These are phyloP conservation scores for Kwoniella europaea DNA, from an alignment of 768 basidiomycete genomes.

Conservation along the genomic window DNA sequence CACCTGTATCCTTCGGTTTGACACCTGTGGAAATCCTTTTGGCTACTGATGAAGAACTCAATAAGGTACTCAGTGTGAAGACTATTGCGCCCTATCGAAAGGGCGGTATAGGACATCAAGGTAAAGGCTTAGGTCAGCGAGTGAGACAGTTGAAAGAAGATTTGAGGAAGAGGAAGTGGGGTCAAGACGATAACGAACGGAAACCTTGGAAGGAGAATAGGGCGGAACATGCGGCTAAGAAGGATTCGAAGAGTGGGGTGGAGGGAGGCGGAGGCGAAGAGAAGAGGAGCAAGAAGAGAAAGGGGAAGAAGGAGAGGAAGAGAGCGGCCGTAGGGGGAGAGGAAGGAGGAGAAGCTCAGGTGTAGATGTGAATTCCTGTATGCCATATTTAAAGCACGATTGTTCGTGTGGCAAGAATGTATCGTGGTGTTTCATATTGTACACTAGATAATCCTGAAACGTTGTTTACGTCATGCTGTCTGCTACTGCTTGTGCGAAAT, in stretches of 20 bases:
- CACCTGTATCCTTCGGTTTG: slow-evolving; percentile 69
- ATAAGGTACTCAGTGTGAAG: slow-evolving; percentile 86
- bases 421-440: too few species aligned
- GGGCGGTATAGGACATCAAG: slow-evolving; percentile 57
- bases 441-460: too few species aligned
- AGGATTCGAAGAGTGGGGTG: slow-evolving; percentile 29
- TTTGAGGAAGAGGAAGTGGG: slow-evolving; percentile 61
- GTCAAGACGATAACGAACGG: slow-evolving; percentile 45
- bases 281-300: slow-evolving; percentile 48
- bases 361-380: too few species aligned
- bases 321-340: slow-evolving; percentile 13
- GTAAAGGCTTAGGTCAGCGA: slow-evolving; percentile 64
- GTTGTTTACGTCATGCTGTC: too few species aligned
- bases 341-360: too few species aligned
- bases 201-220: slow-evolving; percentile 7
- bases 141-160: slow-evolving; percentile 74
- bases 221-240: background rate
- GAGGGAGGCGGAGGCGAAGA: slow-evolving; percentile 1
- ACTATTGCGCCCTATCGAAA: slow-evolving; percentile 88
- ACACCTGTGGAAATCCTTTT: slow-evolving; percentile 84
- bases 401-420: too few species aligned
- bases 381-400: too few species aligned
- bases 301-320: slow-evolving; percentile 58
- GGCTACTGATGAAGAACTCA: slow-evolving; percentile 90
- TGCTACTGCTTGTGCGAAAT: too few species aligned